Conservation (phyloP, 2,329 filamentous ascomycete species). For the Fusarium xyrophilum region DNA sequence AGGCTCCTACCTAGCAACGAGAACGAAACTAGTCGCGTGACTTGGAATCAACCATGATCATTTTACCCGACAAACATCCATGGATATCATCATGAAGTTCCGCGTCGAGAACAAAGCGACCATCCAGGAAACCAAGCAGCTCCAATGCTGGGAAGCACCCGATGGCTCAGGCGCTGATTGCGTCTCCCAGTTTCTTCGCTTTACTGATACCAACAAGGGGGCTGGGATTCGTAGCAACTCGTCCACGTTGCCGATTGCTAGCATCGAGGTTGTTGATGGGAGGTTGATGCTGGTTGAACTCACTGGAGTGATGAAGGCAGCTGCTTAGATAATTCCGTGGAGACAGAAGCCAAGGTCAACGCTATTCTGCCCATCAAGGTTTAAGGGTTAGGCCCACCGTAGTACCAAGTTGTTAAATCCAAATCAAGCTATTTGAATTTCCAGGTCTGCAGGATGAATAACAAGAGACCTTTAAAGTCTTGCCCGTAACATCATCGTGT, state of each 20-base stretch:
- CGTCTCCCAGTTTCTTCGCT: neutral
- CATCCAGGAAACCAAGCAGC: neutral
- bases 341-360: neutral
- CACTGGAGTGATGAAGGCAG: neutral
- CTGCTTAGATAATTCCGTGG: neutral
- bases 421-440: too few species aligned
- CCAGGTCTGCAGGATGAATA: fast-evolving
- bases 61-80: neutral
- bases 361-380: too few species aligned
- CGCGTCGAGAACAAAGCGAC: neutral
- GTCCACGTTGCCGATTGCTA: neutral
- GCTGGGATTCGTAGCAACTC: neutral
- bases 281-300: neutral
- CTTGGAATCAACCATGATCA: neutral
- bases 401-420: too few species aligned
- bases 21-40: fast-evolving
- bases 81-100: neutral
- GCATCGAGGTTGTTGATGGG: fast-evolving
- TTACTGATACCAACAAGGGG: neutral
- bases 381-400: too few species aligned
- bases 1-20: too few species aligned
- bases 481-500: too few species aligned
- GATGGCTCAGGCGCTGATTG: neutral
- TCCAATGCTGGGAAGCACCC: neutral
- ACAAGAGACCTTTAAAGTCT: slow-evolving; percentile 17